Base-by-base conservation (phyloP, 495 filamentous ascomycete genomes). In the Immersiella caudata region DNA sequence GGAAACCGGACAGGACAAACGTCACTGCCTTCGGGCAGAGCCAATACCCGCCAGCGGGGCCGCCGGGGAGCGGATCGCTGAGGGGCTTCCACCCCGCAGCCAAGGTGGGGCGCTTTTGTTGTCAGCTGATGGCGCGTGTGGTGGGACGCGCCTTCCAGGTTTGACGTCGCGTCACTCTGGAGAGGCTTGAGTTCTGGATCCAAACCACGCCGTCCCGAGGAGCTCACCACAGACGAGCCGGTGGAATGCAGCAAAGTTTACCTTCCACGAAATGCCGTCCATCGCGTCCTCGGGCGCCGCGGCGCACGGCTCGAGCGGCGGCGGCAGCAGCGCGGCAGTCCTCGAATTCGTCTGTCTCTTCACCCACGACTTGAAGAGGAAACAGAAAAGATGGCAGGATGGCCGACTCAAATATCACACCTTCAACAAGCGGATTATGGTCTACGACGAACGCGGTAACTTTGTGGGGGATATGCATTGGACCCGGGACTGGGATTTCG, bases 311-410 rank as follows among this genome's bases (percentile, higher is more conserved):
- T 12, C 52, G 40, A 33, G 29, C 56, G 55, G 20, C 52, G 57
- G 46, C 20, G 67, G 63, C 18, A 73, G 67, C 70, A 75, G 55
- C 24, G 92, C 93, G 2, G 83, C 86, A 0, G 91, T 97, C 26
- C 79, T 90, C 70, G 92, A 95, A 69, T 94, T 88, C 72, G 81
- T 87, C 63, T 97, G 93, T 71, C 87, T 97, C 22, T 97, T 90
- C 77, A 96, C 91, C 6, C 85, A 89, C 68, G 93, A 97, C 73
- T 75, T 96, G 60, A 87, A 89, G 9, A 86, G 91, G 60, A 97
- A 97, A 78, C 87, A 90, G 61, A 97, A 97, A 78, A 81, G 91
- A 56, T 97, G 93, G 93, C 91, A 94, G 70, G 94, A 97, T 89
- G 94, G 94, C 51, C 87, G 88, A 55, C 84, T 97, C 33, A 87